phyloP scores from a whole-genome alignment of 441 rosid genomes.

The Syzygium syzygioides region DNA sequence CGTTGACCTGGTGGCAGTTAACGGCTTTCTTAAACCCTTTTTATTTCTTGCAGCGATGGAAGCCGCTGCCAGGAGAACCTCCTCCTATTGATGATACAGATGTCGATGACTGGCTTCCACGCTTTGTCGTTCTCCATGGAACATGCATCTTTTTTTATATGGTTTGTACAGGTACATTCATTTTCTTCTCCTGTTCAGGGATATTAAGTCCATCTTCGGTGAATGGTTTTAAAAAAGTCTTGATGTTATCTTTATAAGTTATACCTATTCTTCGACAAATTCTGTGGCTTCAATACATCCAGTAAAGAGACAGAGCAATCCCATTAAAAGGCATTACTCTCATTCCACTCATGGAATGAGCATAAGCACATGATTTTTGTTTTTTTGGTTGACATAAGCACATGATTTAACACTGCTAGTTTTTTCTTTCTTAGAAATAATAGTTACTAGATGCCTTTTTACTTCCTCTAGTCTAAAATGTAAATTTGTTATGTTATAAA shows the following conservation, averaged over 20 bases:
- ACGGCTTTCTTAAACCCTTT: not conserved
- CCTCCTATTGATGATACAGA: constrained; percentile 85
- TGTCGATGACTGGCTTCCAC: constrained; percentile 96
- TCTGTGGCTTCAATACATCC: not conserved
- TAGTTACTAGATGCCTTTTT: not conserved
- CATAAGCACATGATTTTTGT: not conserved
- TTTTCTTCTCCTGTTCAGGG: not conserved
- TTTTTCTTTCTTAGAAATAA: not conserved
- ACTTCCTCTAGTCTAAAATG: not conserved
- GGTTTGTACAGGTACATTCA: constrained; percentile 53
- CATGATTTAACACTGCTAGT: not conserved
- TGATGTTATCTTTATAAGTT: not conserved
- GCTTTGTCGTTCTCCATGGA: constrained; percentile 92
- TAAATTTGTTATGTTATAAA: not conserved
- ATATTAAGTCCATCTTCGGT: not conserved
- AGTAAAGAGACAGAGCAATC: not conserved
- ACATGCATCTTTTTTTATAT: constrained; percentile 77
- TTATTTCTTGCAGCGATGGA: constrained; percentile 59
- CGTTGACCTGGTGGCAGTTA: not conserved
- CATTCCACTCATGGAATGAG: not conserved
- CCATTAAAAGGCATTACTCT: not conserved
- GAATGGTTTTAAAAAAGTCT: not conserved
- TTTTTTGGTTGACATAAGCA: not conserved
- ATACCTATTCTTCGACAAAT: not conserved
- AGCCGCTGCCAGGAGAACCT: constrained; percentile 92